Evolutionary conservation across 345 rosid genomes (phyloP).

Genomic region (Camelina sativa): DNA sequence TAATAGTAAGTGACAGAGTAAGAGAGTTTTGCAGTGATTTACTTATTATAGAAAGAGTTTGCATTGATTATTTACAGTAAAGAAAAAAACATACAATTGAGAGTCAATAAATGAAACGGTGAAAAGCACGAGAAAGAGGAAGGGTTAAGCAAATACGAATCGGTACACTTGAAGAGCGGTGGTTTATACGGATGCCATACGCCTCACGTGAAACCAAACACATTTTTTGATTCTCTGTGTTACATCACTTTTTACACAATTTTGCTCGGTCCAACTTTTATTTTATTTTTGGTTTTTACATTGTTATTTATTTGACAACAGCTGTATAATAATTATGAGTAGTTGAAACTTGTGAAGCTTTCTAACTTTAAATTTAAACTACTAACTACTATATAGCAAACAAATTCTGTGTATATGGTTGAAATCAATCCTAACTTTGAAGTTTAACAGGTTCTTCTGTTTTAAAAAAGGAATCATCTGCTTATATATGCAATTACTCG

Average conservation of each 20-base stretch:
- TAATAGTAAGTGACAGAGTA: no score
- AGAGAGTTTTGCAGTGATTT: no score
- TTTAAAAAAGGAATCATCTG: not conserved
- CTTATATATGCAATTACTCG: constrained; percentile 2
- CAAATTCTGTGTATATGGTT: not conserved
- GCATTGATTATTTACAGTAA: not conserved
- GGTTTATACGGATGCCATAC: constrained; percentile 41
- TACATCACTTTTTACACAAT: constrained; percentile 21
- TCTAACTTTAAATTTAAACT: constrained; percentile 1
- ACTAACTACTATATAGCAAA: not conserved
- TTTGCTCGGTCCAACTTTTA: constrained; percentile 19
- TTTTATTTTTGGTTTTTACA: not conserved
- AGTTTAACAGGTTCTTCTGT: not conserved
- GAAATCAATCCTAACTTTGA: not conserved
- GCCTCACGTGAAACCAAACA: constrained; percentile 26
- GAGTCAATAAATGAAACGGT: constrained; percentile 27
- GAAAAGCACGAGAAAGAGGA: constrained; percentile 37
- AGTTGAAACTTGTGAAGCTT: constrained; percentile 24
- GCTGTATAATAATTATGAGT: constrained; percentile 19
- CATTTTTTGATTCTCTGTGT: not conserved
- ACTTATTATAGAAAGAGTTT: not conserved
- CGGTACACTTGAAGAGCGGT: constrained; percentile 33
- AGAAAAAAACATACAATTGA: not conserved
- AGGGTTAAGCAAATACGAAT: constrained; percentile 35
- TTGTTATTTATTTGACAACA: not conserved